A percentile compares a stretch with the other conserved stretches of the same genome.
Evolutionary conservation across 805 yeast genomes (phyloP).

Genomic region (Saturnispora besseyi): DNA sequence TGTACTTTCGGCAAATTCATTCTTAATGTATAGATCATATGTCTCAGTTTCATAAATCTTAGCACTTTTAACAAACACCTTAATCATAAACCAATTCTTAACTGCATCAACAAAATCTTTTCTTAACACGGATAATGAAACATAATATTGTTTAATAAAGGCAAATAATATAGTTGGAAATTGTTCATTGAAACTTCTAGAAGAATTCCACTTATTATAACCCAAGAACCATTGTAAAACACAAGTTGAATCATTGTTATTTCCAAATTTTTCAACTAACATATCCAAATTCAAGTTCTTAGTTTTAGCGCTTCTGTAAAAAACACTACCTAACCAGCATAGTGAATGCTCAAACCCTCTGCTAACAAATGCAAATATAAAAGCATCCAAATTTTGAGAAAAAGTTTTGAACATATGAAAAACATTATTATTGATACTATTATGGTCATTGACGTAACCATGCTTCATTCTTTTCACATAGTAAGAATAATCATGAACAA

Average conservation of each 20-base stretch:
- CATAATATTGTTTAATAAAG: conserved; percentile 22
- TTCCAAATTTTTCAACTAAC: conserved; percentile 20
- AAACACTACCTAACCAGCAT: conserved; percentile 7
- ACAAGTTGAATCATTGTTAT: conserved; percentile 23
- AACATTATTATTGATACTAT: background rate
- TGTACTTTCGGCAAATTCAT: background rate
- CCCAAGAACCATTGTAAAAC: conserved; percentile 25
- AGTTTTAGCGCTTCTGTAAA: conserved; percentile 4
- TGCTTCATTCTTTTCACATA: conserved; percentile 21
- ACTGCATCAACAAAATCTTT: conserved; percentile 19
- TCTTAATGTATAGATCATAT: conserved; percentile 13
- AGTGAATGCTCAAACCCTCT: conserved; percentile 1
- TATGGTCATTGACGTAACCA: conserved; percentile 17
- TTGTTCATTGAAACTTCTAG: conserved; percentile 15
- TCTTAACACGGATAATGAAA: conserved; percentile 16
- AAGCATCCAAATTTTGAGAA: conserved; percentile 20
- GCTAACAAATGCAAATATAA: conserved; percentile 16
- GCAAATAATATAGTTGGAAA: conserved; percentile 23
- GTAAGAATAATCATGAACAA: conserved; percentile 24
- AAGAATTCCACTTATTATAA: conserved; percentile 7
- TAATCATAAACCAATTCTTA: conserved; percentile 19
- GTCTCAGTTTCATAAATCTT: conserved; percentile 15
- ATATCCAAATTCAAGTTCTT: conserved; percentile 11
- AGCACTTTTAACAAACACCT: conserved; percentile 24
- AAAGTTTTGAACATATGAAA: conserved; percentile 17